Evolutionary conservation across 2,329 filamentous ascomycete genomes (phyloP), one percentile per base, ranked within the genome.

Genomic region (Corynespora cassiicola): DNA sequence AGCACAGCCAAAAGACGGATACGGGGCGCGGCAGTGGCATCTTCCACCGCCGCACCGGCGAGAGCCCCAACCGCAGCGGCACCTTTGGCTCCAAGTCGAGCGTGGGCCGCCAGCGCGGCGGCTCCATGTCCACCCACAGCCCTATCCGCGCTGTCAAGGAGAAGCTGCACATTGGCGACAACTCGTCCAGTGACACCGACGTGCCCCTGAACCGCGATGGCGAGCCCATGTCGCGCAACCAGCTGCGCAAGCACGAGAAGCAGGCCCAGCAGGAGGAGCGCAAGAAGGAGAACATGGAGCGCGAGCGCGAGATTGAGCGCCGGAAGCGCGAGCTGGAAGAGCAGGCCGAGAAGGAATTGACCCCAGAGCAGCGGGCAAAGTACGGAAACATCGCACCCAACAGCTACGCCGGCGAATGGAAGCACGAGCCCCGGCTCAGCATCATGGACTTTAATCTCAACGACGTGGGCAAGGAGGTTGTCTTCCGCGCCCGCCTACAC

Each of bases 401-500:
- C 64, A 78, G 77, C 63, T 85, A 78, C 47, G 73, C 81, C 11
- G 73, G 73, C 43, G 70, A 75, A 39, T 72, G 74, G 63, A 68
- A 74, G 42, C 63, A 73, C 32, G 68, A 80, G 47, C 54, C 68
- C 3, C 74, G 79, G 10, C 59, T 73, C 36, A 68, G 75, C 16
- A 67, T 86, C 12, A 71, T 76, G 10, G 70, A 76, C 26, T 74
- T 86, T 33, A 75, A 72, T 5, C 61, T 70, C 3, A 69, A 71
- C n/a, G 69, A 77, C 41, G 73, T 77, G 14, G 85, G 84, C 21
- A 71, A 83, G 52, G 73, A 79, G 47, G 75, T 90, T 32, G 70
- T 73, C 38, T 90, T 91, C 70, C 81, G 82, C 25, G 86, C 85
- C 22, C 79, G 88, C 21, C 75, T 94, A 14, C 87, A 92, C 66